Base-by-base conservation (phyloP, 768 basidiomycete genomes). In the Suillus fuscotomentosus region DNA sequence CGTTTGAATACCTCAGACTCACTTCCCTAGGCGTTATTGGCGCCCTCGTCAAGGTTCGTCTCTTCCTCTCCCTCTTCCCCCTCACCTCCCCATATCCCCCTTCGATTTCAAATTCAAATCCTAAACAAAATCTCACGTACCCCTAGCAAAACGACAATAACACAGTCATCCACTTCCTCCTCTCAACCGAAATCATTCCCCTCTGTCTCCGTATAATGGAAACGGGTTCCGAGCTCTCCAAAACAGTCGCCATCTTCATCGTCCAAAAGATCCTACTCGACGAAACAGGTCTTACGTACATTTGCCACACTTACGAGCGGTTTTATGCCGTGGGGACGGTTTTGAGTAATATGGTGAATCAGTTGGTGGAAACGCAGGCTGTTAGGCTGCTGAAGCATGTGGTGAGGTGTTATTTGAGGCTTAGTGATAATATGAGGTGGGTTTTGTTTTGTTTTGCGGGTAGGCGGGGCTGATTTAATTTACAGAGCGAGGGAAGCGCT, bases 121-220 rank as follows among this genome's bases (percentile, higher is more conserved):
- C 31, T 31, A 34, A 54, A 34, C 31, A 20, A 34, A 53, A 53
- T 50, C 66, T 75, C 38, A 76, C 36, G 15, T 34, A 53, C 43
- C 31, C 59, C 41, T 71, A 97, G 94, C 97, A 99, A 94, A 98
- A 99, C 74, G 97, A 99, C 79, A 99, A 99, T 79, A 95, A 89
- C 71, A 91, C 97, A 63, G 97, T 99, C 69, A 99, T 99, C 77
- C 97, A 98, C 80, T 99, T 99, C 83, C 85, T 99, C 50, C 87
- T 99, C 53, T 97, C 96, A 5, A 99, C 97, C 61, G 97, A 99
- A 82, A 99, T 99, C 76, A 99, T 99, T 74, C 97, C 97, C 42
- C 90, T 99, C 68, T 99, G 97, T 75, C 87, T 99, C 60, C 91
- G 97, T 60, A 99, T 99, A 77, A 99, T 99, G 97, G 97, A 99